Base-by-base conservation (phyloP, 23 red algal genomes). In the Cyanidioschyzon merolae region DNA sequence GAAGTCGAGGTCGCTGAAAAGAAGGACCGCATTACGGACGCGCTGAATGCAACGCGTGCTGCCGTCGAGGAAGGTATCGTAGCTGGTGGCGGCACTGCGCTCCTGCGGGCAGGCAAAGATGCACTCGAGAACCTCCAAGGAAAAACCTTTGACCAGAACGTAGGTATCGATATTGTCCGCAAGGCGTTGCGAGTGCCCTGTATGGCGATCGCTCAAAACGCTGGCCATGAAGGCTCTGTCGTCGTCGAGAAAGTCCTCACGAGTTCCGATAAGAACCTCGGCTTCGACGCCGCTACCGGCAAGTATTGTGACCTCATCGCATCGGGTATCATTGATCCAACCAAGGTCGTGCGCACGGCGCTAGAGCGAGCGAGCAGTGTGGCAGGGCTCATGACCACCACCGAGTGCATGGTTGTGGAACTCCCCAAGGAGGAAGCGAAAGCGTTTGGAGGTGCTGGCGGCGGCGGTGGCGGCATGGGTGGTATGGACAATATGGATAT, bases 31-130 rank as follows among this genome's bases (percentile, higher is more conserved):
- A 90, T 91, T 57, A 91, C 80, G 35, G 93, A 97, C 41, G 93
- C 93, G n/a, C 68, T 97, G 59, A 97, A 97, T 71, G 93, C 93
- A 0, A 97, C 93, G 2, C 71, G 88, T 3, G 93, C 93, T 31
- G 93, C 93, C 40, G 93, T 97, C 21, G 93, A 97, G 79, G 93
- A 97, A 54, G 93, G 93, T 0, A 97, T 97, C 76, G 93, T 97
- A 17, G 87, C 93, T n/a, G 93, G 93, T 0, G 93, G 93, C 54
- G 93, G 93, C 17, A 97, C 88, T 39, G 88, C 93, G 34, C 75
- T 97, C 39, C 74, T 97, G 34, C 68, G 80, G 31, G 57, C 80
- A 26, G 88, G 84, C 0, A 2, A 75, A 31, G 84, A 90, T 75
- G 85, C 85, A 2, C 79, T 97, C 1, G 45, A 85, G 24, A 76